Base-by-base conservation (phyloP, 257 asterid genomes). In the Solanum medicagineum region DNA sequence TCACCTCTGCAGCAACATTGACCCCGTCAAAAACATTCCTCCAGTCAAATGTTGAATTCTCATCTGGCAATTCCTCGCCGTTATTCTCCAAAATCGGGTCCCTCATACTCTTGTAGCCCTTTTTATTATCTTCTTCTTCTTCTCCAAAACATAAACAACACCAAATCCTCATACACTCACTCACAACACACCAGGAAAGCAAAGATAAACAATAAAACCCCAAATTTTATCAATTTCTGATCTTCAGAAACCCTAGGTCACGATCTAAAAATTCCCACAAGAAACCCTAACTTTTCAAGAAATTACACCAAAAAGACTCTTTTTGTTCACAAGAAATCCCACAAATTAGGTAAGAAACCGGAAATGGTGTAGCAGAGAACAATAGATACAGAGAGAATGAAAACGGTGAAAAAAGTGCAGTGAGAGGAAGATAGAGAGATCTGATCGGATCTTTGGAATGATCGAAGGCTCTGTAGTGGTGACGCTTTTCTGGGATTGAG, bases 81-180 rank as follows among this genome's bases (percentile, higher is more conserved):
- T 81, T 92, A 89, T 87, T 89, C 81, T 91, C 94, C 80, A 84
- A 87, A 86, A 84, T 83, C 17, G 77, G 92, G 70, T 89, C 92
- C 86, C 88, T 91, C 92, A 84, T 90, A 14, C 62, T 84, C 87
- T 65, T 59, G 83, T 40, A 6, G 59, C 71, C 24, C 17, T 32
- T 14, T 51, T 73, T 36, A 66, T 10, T 19, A 59, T 87, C 40
- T 63, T 92, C 94, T 84, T 87, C 95, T 86, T 87, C 91, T 85
- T 84, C 93, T 79, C 93, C 95, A 81, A 95, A 94, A 89, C 98
- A 97, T 16, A 87, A 89, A 88, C 91, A 93, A 89, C 95, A 92
- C 94, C 98, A 91, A 91, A 92, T 93, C 95, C 89, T 93, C 99
- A 97, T 93, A 93, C 94, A 96, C 87, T 57, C 88, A 15, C 89